These are phyloP conservation scores for Rhodotorula taiwanensis DNA, from an alignment of 768 basidiomycete genomes.

Conservation along the genomic window DNA sequence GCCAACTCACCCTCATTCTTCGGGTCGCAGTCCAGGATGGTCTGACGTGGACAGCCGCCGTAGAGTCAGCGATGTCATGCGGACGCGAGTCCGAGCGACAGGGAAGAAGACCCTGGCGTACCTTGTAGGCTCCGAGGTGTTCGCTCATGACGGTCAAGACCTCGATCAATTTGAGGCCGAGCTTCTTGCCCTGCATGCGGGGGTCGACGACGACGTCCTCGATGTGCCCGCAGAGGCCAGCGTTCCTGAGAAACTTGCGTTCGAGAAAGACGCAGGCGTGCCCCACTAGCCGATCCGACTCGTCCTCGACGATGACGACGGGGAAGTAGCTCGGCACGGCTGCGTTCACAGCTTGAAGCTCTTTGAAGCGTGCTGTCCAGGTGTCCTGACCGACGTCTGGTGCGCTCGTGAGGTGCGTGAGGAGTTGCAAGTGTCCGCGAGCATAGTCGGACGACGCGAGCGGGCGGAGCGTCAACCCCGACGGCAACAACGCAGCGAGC, in stretches of 20 bases:
- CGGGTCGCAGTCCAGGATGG: constrained; percentile 89
- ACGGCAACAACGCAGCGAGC: background rate
- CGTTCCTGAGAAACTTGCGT: constrained; percentile 81
- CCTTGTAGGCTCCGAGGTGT: constrained; percentile 73
- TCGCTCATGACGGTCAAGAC: constrained; percentile 79
- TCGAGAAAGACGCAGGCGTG: constrained; percentile 81
- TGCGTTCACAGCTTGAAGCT: constrained; percentile 42
- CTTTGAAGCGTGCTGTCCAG: constrained; percentile 65
- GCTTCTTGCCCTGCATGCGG: constrained; percentile 79
- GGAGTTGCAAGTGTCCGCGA: constrained; percentile 75
- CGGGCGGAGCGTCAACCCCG: constrained; percentile 58
- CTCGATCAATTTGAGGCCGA: constrained; percentile 79
- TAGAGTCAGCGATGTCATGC: too few relatives aligned
- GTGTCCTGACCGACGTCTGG: constrained; percentile 61
- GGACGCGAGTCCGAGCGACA: too few relatives aligned
- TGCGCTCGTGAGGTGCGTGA: constrained; percentile 63
- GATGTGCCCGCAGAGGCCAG: constrained; percentile 88
- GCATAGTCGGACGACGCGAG: constrained; percentile 74
- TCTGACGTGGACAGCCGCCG: too few relatives aligned
- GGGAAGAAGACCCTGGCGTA: background rate
- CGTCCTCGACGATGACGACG: constrained; percentile 70
- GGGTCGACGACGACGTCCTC: constrained; percentile 95
- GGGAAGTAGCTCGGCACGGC: constrained; percentile 62
- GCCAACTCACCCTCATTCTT: constrained; percentile 74
- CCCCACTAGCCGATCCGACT: constrained; percentile 69